Evolutionary conservation across 176 grass and related monocot species (phyloP).

Genomic region (Metroxylon sagu): DNA sequence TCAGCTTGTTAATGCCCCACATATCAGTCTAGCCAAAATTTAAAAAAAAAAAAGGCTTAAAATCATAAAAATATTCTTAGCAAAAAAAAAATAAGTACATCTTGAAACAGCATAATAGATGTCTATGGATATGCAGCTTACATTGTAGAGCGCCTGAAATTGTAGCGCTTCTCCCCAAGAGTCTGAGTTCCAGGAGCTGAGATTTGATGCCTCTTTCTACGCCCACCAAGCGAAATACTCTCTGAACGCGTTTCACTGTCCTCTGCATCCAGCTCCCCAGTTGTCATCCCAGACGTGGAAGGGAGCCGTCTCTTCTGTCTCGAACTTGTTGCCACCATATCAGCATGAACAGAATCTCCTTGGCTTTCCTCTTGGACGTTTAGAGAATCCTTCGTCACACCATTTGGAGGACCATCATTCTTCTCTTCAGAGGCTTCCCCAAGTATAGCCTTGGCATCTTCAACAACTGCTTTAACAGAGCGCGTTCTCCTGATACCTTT

Average conservation of each 20-base stretch:
- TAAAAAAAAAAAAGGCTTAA: no score
- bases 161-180: conserved; percentile 70
- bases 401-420: conserved; percentile 24
- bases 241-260: conserved; percentile 66
- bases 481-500: conserved; percentile 47
- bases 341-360: conserved; percentile 25
- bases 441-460: conserved; percentile 69
- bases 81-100: no score
- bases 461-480: conserved; percentile 53
- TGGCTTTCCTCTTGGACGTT: conserved; percentile 17
- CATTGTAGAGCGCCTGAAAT: conserved; percentile 60
- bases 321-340: conserved; percentile 1
- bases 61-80: no score
- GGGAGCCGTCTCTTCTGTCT: conserved; percentile 56
- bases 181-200: conserved; percentile 16
- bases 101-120: no score
- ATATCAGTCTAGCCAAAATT: no score
- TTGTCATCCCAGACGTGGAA: conserved; percentile 22
- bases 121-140: conserved; percentile 27
- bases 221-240: conserved; percentile 80
- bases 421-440: conserved; percentile 40
- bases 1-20: no score
- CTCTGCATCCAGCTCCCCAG: conserved; percentile 53
- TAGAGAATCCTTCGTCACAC: neutral
- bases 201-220: conserved; percentile 63